Base-by-base conservation (phyloP, 306 rosid genomes). In the Sindora glabra region DNA sequence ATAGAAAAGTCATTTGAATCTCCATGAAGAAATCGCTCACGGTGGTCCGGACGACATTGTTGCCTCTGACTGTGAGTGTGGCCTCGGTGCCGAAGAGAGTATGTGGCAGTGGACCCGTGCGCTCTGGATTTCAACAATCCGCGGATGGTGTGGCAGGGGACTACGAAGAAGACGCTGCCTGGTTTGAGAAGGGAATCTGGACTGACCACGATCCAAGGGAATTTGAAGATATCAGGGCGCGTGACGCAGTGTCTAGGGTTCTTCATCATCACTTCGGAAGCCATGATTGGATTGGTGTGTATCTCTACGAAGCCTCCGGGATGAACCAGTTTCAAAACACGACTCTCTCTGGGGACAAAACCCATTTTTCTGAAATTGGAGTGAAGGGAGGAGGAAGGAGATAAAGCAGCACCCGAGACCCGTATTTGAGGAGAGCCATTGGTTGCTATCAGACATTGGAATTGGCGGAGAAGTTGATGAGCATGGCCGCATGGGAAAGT, bases 151-250 rank as follows among this genome's bases (percentile, higher is more conserved):
- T 12, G 74, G 51, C 79, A 34, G 3, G 95, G 96, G 72, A 81
- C 87, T 45, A 83, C 70, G 47, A 77, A 70, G 51, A 76, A 89
- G 10, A 83, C 89, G 59, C 56, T 62, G 19, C 96, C 89, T 6
- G 80, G 80, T 19, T 70, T 59, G 56, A 86, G 67, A 75, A 81
- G 10, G 12, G 89, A 77, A 11, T 79, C 90, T 2, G 85, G 76
- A 32, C 79, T 89, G 3, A 89, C 74, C 50, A 83, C 86, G 71
- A 89, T 74, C 90, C 89, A 86, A 7, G 96, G 91, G 14, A 18
- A 68, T 62, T 77, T 63, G 40, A 89, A 86, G 6, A 89, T 68
- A 56, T 86, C 95, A 3, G 95, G 80, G 10, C 87, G 72, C 48
- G 91, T 81, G 39, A 89, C 49, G 65, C 74, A 59, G 76, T 83